Base-by-base conservation (phyloP, 768 basidiomycete genomes). In the Tulasnella sp. region DNA sequence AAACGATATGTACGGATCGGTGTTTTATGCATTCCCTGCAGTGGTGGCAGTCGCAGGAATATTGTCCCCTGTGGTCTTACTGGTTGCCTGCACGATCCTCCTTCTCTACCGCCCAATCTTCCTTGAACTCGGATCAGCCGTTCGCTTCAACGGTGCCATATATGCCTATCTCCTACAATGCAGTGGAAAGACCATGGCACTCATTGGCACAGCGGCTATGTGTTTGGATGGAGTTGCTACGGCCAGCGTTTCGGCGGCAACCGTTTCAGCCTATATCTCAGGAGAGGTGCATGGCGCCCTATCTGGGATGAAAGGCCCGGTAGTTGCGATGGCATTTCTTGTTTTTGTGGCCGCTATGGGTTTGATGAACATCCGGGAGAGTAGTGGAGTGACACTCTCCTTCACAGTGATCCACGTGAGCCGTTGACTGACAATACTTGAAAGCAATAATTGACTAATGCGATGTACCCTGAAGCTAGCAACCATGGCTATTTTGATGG, bases 61-160 rank as follows among this genome's bases (percentile, higher is more conserved):
- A n/a, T 85, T 34, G n/a, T 50, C 38, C 63, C 42, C 19, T 30
- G 8, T 45, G 21, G 58, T 84, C 7, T 71, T 88, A 59, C 75
- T 83, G 38, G 65, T 82, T 24, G 82, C 86, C 0, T 79, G 80
- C 0, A 67, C 81, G 29, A 74, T 83, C 1, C 66, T 85, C 2
- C 83, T 82, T 64, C 66, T 87, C 22, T 88, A 84, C 82, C 78
- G 83, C 11, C 85, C 85, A 2, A 76, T 88, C 48, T 81, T 89
- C 78, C 76, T 79, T 63, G 86, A 87, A 66, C 69, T 89, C 8
- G 84, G 77, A 0, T 80, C 81, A 3, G 83, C 85, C 2, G 68
- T 87, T 1, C 82, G 84, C 0, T 75, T 86, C 9, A 80, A 75
- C 57, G 86, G 86, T 0, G 84, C 82, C 7, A 84, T 83, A 3